These are phyloP conservation scores for Cucurbita moschata DNA, from an alignment of 306 rosid species.

Conservation along the genomic window DNA sequence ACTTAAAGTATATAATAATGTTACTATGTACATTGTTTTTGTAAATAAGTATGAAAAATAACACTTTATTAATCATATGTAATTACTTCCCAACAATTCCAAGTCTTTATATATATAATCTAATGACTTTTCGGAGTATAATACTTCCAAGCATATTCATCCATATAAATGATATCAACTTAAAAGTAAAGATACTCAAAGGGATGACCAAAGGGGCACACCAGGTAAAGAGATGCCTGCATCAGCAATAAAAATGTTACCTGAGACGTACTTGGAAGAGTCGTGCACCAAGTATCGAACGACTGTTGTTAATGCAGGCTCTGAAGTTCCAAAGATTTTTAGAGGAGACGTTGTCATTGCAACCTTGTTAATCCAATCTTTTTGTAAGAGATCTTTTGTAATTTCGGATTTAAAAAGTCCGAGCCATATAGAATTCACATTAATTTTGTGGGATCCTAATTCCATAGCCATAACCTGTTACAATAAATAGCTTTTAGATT, in stretches of 20 bases:
- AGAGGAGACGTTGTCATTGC: conserved; percentile 38
- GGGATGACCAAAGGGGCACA: neutral
- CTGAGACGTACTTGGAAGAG: conserved; percentile 53
- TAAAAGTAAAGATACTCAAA: no score
- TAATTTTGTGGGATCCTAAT: conserved; percentile 49
- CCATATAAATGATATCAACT: no score
- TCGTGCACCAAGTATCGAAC: conserved; percentile 57
- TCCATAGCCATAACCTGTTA: conserved; percentile 65
- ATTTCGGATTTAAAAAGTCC: conserved; percentile 70
- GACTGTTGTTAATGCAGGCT: conserved; percentile 61
- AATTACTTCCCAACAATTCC: no score
- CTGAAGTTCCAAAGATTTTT: conserved; percentile 28
- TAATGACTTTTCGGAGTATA: no score
- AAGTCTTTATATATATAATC: no score
- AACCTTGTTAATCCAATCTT: conserved; percentile 51
- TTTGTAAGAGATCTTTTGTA: conserved; percentile 37
- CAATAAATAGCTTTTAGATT: neutral
- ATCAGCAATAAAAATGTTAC: conserved; percentile 46
- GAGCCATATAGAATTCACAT: conserved; percentile 63
- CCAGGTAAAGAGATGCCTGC: conserved; percentile 52
- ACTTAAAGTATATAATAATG: no score
- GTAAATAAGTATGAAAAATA: no score
- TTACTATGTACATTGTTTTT: no score
- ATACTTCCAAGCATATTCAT: no score
- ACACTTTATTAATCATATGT: no score